Evolutionary conservation across 306 rosid genomes (phyloP), one percentile per base, ranked within the genome.

Genomic region (Pueraria montana): DNA sequence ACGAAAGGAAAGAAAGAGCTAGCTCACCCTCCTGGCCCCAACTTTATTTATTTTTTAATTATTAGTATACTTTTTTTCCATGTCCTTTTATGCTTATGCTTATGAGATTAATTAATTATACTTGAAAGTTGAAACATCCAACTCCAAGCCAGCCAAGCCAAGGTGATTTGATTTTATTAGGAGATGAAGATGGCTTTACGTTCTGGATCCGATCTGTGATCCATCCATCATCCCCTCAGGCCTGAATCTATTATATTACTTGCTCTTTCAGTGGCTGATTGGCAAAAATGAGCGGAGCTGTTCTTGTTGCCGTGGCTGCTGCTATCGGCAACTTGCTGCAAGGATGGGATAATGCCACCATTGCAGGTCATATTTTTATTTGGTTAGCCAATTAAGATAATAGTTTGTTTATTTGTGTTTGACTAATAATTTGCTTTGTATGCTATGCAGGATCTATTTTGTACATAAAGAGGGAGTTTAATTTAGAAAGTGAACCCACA

Each of bases 281-380:
- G 4, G 2, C 20, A 2, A 2, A n/a, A 18, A 36, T 94, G 98
- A 91, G 95, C 50, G 97, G 97, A 58, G 94, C 97, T 43, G 92
- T 92, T 62, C 87, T 94, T 38, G 97, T 94, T 23, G 98, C 98
- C 43, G 74, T 94, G 61, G 97, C 92, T 65, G 97, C 98, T 80
- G 94, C 98, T 36, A 79, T 94, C 55, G 98, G 97, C 18, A 94
- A 94, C 65, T 82, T 94, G 17, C 82, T 94, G 72, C 98, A 94
- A 84, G 98, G 98, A 83, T 94, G 98, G 98, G 97, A 94, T 83
- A 94, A 92, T 88, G 98, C 98, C 2, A 94, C 97, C 43, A 94
- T 94, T 18, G 97, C 98, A 56, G 98, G 98, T 94, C 75, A 10
- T 24, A 52, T 48, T 75, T 78, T 80, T 48, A 18, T 70, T 78